Evolutionary conservation across 257 asterid genomes (phyloP), one percentile per base, ranked within the genome.

Genomic region (Ocimum tenuiflorum): DNA sequence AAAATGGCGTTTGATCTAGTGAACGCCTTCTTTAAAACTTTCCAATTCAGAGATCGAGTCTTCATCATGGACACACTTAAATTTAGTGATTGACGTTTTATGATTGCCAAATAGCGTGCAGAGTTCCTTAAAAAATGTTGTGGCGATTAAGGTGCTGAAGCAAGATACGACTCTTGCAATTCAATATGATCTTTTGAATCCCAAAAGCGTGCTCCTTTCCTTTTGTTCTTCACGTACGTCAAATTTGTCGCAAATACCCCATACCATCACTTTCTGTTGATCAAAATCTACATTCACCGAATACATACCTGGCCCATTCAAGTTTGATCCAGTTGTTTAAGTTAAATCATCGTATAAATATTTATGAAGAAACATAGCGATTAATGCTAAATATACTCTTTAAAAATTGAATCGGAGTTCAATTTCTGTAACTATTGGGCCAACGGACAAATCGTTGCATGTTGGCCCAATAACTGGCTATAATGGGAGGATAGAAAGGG

Each of bases 221-320:
- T 80, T 77, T 85, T 91, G 23, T 15, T 77, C 74, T 66, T 74
- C 17, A 85, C 79, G 6, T 10, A 91, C 81, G 27, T 83, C 94
- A 27, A 54, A 19, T 53, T 86, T 88, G 81, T 91, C 85, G 77
- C 96, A 91, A 52, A 91, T 91, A 43, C 98, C 96, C 98, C 96
- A 91, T 0, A 91, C 95, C 0, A 83, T 86, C 73, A 91, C 95
- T 38, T 83, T 85, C 41, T 88, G 96, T 63, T 80, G 73, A 22
- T 70, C 43, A 29, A 56, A 86, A 62, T 86, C 83, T 60, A 86
- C 94, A 6, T 79, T 83, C 3, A 86, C 88, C 0, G 95, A 86
- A 61, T 88, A 86, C 71, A 91, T 91, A 1, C 97, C 94, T 91
- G 69, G n/a, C n/a, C n/a, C n/a, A n/a, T n/a, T n/a, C 12, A 6